Evolutionary conservation across 371 early-diverging fungal species (phyloP).

Genomic region (Conidiobolus incongruus): DNA sequence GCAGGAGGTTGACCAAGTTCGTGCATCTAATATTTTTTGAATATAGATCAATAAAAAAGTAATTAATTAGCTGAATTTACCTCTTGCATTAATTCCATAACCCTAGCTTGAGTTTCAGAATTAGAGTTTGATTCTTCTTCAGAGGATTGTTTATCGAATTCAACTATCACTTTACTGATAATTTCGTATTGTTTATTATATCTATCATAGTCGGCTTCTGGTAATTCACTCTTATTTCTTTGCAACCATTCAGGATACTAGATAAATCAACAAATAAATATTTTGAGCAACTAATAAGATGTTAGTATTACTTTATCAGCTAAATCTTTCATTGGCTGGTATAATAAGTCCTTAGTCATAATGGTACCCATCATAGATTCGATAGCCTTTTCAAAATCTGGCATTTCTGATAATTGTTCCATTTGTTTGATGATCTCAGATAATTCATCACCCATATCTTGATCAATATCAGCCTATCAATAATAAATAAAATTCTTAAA

Average conservation of each 20-base stretch:
- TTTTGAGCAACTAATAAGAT: slow-evolving; percentile 5
- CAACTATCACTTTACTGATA: slow-evolving; percentile 45
- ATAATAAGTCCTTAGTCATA: slow-evolving; percentile 74
- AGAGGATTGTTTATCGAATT: slow-evolving; percentile 30
- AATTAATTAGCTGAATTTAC: slow-evolving; percentile 11
- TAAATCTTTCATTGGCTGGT: slow-evolving; percentile 84
- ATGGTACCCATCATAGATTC: slow-evolving; percentile 76
- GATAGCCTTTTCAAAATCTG: slow-evolving; percentile 64
- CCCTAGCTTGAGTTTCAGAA: slow-evolving; percentile 33
- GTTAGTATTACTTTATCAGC: slow-evolving; percentile 25
- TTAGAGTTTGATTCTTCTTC: slow-evolving; percentile 14
- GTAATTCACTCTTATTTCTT: slow-evolving; percentile 35
- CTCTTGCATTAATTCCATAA: slow-evolving; percentile 73
- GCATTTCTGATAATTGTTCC: slow-evolving; percentile 51
- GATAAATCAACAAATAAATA: slow-evolving; percentile 3
- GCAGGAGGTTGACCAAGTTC: slow-evolving; percentile 84
- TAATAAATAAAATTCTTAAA: background rate
- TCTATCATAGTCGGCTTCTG: slow-evolving; percentile 36
- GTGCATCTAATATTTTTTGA: slow-evolving; percentile 47
- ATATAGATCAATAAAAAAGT: background rate
- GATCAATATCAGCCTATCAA: slow-evolving; percentile 29
- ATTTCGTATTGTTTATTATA: slow-evolving; percentile 49
- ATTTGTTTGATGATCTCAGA: slow-evolving; percentile 82
- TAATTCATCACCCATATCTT: slow-evolving; percentile 37
- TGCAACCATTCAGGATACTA: slow-evolving; percentile 73